Conservation (phyloP, 352 stramenopile genomes). For the Phytophthora niederhauseri region DNA sequence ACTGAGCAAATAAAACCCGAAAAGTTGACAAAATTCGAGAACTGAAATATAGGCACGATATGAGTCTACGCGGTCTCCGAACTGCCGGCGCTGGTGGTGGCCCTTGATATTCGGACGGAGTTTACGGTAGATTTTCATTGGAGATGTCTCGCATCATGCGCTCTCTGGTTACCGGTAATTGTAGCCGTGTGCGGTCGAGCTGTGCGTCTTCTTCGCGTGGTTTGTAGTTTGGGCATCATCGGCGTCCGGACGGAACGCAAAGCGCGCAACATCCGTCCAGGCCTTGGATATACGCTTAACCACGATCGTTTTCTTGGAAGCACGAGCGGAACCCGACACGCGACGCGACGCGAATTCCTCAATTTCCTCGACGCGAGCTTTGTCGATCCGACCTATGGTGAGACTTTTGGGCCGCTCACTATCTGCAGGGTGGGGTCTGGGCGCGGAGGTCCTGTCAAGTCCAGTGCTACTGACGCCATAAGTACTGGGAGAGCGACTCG, state of each 20-base stretch:
- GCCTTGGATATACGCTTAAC: slow-evolving; percentile 13
- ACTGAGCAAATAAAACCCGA: too few relatives aligned
- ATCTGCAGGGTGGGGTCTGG: neutral
- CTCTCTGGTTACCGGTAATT: too few relatives aligned
- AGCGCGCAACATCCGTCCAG: slow-evolving; percentile 16
- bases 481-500: neutral
- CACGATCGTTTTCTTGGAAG: slow-evolving; percentile 8
- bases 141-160: too few relatives aligned
- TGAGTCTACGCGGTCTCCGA: too few relatives aligned
- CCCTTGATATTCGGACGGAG: too few relatives aligned
- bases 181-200: too few relatives aligned
- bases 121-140: too few relatives aligned
- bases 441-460: neutral
- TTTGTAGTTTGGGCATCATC: neutral
- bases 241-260: slow-evolving; percentile 13
- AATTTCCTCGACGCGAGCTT: slow-evolving; percentile 9
- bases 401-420: neutral
- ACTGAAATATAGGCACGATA: too few relatives aligned
- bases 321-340: neutral
- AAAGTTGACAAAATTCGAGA: too few relatives aligned
- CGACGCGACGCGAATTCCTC: slow-evolving; percentile 5
- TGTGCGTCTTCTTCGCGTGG: neutral
- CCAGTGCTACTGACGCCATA: neutral
- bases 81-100: too few relatives aligned
- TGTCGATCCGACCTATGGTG: slow-evolving; percentile 8